Base-by-base conservation (phyloP, 768 basidiomycete species). In the Suillus alpinus region DNA sequence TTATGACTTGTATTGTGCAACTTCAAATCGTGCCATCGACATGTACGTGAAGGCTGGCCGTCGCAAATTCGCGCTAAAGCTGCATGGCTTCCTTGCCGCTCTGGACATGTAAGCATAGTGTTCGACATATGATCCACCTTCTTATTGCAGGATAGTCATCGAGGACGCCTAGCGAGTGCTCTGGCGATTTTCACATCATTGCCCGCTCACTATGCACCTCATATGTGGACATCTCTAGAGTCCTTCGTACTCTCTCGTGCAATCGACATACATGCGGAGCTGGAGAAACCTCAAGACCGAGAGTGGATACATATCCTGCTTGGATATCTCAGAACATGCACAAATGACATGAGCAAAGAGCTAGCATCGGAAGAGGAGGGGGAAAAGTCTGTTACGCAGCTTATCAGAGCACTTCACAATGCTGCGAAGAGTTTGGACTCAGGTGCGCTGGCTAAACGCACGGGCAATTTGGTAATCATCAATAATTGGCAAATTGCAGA, bases 11-110 rank as follows among this genome's bases (percentile, higher is more conserved):
- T 99, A 97, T 71, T 76, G 87, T 23, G 76, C 75, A 14, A 74
- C 86, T 46, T 92, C 92, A 3, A 91, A 94, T 67, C 86, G 87
- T 57, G 87, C 94, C 6, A 90, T 97, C 59, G 90, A 93, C 51
- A 81, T 89, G 63, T 97, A 94, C 67, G 88, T 86, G 55, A 87
- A 84, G 64, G 88, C 89, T n/a, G 89, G 88, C 18, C 85, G 95
- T 47, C 82, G 88, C 53, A 91, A 96, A 68, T 92, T 90, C 69
- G 94, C 94, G 10, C 76, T 95, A 39, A 90, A 89, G 66, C 75
- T 98, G 53, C 91, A 95, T 63, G 92, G 91, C 2, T 88, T 83
- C 67, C 78, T 98, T 16, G 96, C 95, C 3, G 92, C 91, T 16
- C 82, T 98, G 40, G 95, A 98, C 65, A 73, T 89, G 96, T 98